Percentiles rank a stretch among this genome's conserved stretches.
These are phyloP conservation scores for Populus ilicifolia DNA, from an alignment of 345 rosid genomes.

Conservation along the genomic window DNA sequence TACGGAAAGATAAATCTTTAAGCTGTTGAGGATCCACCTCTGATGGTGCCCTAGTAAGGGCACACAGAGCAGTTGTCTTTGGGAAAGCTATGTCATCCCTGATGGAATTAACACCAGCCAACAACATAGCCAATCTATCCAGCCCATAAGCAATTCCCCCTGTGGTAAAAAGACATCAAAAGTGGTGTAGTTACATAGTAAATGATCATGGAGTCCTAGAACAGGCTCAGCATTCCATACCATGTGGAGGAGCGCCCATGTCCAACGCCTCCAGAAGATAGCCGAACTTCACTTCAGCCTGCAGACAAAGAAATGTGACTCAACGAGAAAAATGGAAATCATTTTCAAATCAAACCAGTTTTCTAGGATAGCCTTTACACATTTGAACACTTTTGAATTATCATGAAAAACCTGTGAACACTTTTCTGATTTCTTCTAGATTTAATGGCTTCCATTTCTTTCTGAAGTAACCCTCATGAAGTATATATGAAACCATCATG, in stretches of 20 bases:
- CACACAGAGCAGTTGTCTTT: slow-evolving; percentile 95
- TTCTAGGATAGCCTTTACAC: too few relatives aligned
- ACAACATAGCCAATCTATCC: slow-evolving; percentile 88
- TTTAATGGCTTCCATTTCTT: not conserved
- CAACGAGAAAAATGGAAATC: too few relatives aligned
- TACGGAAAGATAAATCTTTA: slow-evolving; percentile 53
- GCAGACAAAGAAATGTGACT: slow-evolving; percentile 11
- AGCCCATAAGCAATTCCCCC: slow-evolving; percentile 94
- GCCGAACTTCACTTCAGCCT: slow-evolving; percentile 96
- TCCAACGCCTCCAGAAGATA: slow-evolving; percentile 95
- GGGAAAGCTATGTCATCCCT: slow-evolving; percentile 97
- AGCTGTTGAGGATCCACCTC: slow-evolving; percentile 89
- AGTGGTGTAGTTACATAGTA: not conserved
- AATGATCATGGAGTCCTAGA: not conserved
- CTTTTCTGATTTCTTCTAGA: not conserved
- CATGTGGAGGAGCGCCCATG: slow-evolving; percentile 99
- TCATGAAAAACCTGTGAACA: not conserved
- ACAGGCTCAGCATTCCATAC: slow-evolving; percentile 33
- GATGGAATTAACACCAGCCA: slow-evolving; percentile 72
- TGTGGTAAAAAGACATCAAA: slow-evolving; percentile 20
- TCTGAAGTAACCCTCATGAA: not conserved
- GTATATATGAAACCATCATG: not conserved
- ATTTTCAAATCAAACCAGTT: too few relatives aligned
- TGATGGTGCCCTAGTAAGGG: slow-evolving; percentile 81
- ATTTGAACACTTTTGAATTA: too few relatives aligned